Percentiles rank a stretch among this genome's conserved stretches.
phyloP scores from a whole-genome alignment of 78 protist species.

The Dictyostelium intermedium region DNA sequence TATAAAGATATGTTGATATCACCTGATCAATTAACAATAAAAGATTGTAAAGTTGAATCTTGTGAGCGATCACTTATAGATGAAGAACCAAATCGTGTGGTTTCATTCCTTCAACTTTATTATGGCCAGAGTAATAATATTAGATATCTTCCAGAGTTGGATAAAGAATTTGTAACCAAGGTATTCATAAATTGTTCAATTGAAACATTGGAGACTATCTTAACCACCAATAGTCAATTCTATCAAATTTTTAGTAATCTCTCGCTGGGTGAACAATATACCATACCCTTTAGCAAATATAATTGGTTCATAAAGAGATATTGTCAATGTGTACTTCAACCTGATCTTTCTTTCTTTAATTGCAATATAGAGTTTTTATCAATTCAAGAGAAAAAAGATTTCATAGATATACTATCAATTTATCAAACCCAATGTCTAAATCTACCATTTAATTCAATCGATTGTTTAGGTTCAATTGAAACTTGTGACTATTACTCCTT shows the following conservation, averaged over 20 bases:
- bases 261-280: neutral
- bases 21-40: neutral
- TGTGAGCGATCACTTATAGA: neutral
- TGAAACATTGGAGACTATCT: neutral
- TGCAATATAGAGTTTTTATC: neutral
- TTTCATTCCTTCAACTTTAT: neutral
- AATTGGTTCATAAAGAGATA: neutral
- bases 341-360: neutral
- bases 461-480: neutral
- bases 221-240: neutral
- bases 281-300: neutral
- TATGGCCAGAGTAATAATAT: neutral
- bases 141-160: neutral
- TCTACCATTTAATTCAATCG: neutral
- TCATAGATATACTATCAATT: neutral
- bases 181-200: neutral
- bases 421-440: neutral
- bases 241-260: neutral
- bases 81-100: neutral
- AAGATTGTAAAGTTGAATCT: neutral
- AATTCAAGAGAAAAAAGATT: neutral
- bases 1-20: neutral
- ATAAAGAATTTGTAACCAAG: neutral
- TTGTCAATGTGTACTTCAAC: neutral
- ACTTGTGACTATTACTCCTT: neutral